A percentile compares a stretch with the other conserved stretches of the same genome.
Conservation (phyloP, 148 eudicot genomes). For the Beta vulgaris region DNA sequence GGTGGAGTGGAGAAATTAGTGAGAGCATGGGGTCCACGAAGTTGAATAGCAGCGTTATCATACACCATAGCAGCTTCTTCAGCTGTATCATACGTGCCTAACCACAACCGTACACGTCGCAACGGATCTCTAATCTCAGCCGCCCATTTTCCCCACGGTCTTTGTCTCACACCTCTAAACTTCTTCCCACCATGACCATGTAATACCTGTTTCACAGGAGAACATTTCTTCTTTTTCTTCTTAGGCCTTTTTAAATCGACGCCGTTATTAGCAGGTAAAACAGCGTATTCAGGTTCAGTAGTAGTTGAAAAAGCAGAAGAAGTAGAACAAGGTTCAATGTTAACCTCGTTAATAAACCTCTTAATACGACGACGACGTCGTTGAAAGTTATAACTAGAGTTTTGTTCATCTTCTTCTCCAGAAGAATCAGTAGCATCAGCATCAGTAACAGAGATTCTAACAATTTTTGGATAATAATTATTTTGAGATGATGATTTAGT, state of each 20-base stretch:
- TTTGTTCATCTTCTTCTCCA: conserved; percentile 42
- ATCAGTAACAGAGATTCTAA: conserved; percentile 64
- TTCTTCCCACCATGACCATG: conserved; percentile 32
- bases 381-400: background rate
- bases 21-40: conserved; percentile 72
- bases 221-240: conserved; percentile 7
- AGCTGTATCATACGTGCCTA: conserved; percentile 75
- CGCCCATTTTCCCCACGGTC: conserved; percentile 88
- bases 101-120: conserved; percentile 62
- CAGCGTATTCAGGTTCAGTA: too few relatives aligned
- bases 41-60: conserved; percentile 66
- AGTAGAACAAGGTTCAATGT: conserved; percentile 30
- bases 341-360: conserved; percentile 52
- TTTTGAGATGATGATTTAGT: background rate
- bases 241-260: conserved; percentile 14
- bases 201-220: conserved; percentile 1
- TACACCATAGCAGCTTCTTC: conserved; percentile 83
- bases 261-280: background rate
- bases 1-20: conserved; percentile 48
- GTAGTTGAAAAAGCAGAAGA: background rate
- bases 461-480: conserved; percentile 30
- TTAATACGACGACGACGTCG: conserved; percentile 39
- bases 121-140: conserved; percentile 83
- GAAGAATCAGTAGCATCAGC: conserved; percentile 77
- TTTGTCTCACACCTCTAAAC: conserved; percentile 66